Evolutionary conservation across 139 green algal species (phyloP).

Genomic region (Micractinium sp.): DNA sequence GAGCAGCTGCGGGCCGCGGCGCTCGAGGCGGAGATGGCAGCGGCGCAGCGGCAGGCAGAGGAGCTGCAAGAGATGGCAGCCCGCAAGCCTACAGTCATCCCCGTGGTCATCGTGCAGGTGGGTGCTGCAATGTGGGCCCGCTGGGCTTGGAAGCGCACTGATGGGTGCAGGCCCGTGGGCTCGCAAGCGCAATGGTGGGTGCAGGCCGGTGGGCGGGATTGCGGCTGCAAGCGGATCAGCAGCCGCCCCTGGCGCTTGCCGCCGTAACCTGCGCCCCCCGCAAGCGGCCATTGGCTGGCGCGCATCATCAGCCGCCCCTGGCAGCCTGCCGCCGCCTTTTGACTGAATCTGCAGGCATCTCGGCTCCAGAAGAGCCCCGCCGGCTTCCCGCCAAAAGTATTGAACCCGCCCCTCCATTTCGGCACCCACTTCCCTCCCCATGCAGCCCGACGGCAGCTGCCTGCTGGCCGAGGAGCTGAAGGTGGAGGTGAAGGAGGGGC

Average conservation of each 20-base stretch:
- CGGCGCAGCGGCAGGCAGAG: background rate
- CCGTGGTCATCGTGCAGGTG: slow-evolving; percentile 18
- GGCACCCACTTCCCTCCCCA: background rate
- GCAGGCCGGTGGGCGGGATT: too few species aligned
- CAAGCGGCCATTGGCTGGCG: background rate
- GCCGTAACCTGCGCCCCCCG: too few species aligned
- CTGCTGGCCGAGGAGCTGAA: background rate
- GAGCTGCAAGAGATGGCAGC: background rate
- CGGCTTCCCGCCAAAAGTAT: too few species aligned
- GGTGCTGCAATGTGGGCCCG: background rate
- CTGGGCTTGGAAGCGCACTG: too few species aligned
- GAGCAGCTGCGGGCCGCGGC: background rate
- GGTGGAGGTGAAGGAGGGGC: background rate
- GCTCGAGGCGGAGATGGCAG: background rate
- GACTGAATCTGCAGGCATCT: too few species aligned
- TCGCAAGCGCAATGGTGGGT: background rate
- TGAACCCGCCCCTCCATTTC: background rate
- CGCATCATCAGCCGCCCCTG: background rate
- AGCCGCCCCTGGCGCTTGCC: too few species aligned
- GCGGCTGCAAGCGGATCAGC: too few species aligned
- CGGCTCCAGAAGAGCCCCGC: too few species aligned
- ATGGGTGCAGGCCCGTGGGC: background rate
- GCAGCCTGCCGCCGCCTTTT: too few species aligned
- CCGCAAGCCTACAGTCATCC: background rate
- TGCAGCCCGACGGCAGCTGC: slow-evolving; percentile 2